A percentile compares a stretch with the other conserved stretches of the same genome.
Conservation (phyloP, 148 eudicot genomes). For the Vaccinium darrowii region DNA sequence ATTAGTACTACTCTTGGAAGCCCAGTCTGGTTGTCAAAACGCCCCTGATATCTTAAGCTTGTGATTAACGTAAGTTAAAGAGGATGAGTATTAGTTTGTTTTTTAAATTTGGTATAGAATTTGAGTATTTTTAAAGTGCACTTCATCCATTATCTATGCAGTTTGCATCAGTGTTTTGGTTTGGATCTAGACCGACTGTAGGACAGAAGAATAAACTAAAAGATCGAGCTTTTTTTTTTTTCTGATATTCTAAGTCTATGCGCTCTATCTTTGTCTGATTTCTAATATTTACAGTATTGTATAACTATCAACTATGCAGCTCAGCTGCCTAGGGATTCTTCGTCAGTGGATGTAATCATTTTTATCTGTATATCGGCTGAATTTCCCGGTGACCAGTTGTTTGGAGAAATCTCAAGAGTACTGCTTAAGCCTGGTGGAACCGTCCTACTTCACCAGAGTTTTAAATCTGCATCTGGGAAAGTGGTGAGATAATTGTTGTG, state of each 20-base stretch:
- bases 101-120: not conserved
- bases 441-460: constrained; percentile 43
- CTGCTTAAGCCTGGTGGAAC: constrained; percentile 79
- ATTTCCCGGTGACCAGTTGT: constrained; percentile 56
- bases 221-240: not conserved
- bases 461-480: constrained; percentile 36
- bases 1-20: not conserved
- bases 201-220: not conserved
- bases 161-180: not conserved
- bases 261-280: not conserved
- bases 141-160: not conserved
- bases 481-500: constrained; percentile 15
- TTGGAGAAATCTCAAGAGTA: constrained; percentile 57
- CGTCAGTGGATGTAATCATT: constrained; percentile 54
- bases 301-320: too few species aligned
- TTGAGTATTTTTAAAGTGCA: not conserved
- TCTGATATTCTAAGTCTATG: not conserved
- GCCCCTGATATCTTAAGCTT: not conserved
- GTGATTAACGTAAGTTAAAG: too few species aligned
- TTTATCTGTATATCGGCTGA: constrained; percentile 45
- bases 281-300: too few species aligned
- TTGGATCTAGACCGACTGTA: not conserved
- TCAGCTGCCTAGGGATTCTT: constrained; percentile 55
- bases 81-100: not conserved
- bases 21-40: not conserved